These are phyloP conservation scores for Gardenia jasminoides DNA, from an alignment of 257 asterid species.

Conservation along the genomic window DNA sequence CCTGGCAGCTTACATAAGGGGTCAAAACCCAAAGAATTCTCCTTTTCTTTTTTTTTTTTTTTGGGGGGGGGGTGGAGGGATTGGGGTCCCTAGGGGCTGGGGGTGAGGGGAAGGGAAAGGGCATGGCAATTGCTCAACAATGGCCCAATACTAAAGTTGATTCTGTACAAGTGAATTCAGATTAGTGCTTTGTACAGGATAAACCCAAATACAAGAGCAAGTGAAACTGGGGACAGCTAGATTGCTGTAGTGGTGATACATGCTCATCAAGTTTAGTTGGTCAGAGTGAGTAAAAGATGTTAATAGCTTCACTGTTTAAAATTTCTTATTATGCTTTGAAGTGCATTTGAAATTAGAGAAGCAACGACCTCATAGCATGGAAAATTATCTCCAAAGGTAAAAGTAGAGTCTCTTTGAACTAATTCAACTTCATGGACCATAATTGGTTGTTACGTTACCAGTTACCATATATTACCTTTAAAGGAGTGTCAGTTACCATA, in stretches of 20 bases:
- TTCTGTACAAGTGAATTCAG: not conserved
- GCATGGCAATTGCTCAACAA: too few relatives aligned
- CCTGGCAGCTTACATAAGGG: not conserved
- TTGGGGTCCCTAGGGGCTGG: too few relatives aligned
- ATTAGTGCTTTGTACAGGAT: not conserved
- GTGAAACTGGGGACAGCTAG: not conserved
- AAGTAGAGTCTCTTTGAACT: not conserved
- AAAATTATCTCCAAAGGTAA: not conserved
- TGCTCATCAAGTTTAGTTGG: not conserved
- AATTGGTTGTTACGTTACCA: not conserved
- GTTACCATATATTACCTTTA: slow-evolving; percentile 47
- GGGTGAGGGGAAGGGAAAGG: too few relatives aligned
- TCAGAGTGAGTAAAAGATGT: not conserved
- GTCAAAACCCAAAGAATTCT: not conserved
- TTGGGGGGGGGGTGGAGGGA: too few relatives aligned
- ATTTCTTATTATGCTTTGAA: not conserved
- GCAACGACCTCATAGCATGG: not conserved
- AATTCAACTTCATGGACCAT: not conserved
- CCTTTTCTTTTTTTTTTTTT: not conserved
- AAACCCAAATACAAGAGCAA: not conserved
- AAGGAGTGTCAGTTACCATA: slow-evolving; percentile 72
- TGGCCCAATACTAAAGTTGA: not conserved
- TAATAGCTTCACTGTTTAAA: not conserved
- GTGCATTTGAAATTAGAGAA: not conserved
- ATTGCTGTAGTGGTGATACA: not conserved